Conservation (phyloP, 176 grass and related monocot species). For the sorghum (Sorghum bicolor) region Sorghum_bicolor_NCBIv3 NC_012872.2:57001001-57001500, state of each 20-base stretch:
- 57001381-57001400: neutral
- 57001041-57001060: neutral
- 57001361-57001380: neutral
- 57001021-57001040: neutral
- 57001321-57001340: neutral
- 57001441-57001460: neutral
- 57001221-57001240: neutral
- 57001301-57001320: neutral
- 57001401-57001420: neutral
- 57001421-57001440: neutral
- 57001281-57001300: neutral
- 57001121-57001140: neutral
- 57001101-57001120: neutral
- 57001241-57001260: neutral
- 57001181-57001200: neutral
- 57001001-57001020: neutral
- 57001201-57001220: slow-evolving; percentile 9
- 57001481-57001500: neutral
- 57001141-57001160: neutral
- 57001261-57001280: neutral
- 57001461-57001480: neutral
- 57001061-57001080: neutral
- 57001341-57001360: neutral
- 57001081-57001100: neutral
- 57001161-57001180: neutral